Percentiles rank a stretch among this genome's conserved stretches.
Evolutionary conservation across 2,329 filamentous ascomycete genomes (phyloP).

Genomic region (Fusarium tricinctum): DNA sequence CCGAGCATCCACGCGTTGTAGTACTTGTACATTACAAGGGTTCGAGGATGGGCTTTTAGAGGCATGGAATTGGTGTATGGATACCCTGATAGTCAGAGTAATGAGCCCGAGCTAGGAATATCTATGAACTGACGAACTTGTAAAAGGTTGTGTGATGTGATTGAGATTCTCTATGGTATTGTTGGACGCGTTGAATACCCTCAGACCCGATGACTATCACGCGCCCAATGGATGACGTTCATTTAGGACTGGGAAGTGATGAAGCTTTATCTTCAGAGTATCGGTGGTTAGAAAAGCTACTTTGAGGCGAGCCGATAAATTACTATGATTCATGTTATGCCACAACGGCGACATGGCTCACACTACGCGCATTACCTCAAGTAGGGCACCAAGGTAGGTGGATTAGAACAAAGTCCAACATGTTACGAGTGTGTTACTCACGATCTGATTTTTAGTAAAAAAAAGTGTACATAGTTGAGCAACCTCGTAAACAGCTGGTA

Average conservation of each 20-base stretch:
- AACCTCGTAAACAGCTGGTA: neutral
- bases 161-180: neutral
- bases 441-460: neutral
- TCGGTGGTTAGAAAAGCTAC: neutral
- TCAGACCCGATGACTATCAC: neutral
- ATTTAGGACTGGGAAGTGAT: neutral
- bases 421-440: neutral
- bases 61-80: conserved; percentile 11
- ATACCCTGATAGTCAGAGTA: conserved; percentile 37
- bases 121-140: conserved; percentile 10
- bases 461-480: neutral
- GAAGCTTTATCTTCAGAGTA: neutral
- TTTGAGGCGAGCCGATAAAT: neutral
- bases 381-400: neutral
- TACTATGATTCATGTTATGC: neutral
- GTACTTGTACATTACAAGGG: conserved; percentile 46
- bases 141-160: neutral
- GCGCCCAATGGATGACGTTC: neutral
- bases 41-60: conserved; percentile 14
- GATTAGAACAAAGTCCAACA: neutral
- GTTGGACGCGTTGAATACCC: neutral
- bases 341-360: neutral
- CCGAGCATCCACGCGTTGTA: conserved; percentile 36
- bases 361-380: neutral
- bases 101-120: conserved; percentile 15